Conservation (phyloP, 805 yeast genomes). For the Saturnispora diversa region DNA sequence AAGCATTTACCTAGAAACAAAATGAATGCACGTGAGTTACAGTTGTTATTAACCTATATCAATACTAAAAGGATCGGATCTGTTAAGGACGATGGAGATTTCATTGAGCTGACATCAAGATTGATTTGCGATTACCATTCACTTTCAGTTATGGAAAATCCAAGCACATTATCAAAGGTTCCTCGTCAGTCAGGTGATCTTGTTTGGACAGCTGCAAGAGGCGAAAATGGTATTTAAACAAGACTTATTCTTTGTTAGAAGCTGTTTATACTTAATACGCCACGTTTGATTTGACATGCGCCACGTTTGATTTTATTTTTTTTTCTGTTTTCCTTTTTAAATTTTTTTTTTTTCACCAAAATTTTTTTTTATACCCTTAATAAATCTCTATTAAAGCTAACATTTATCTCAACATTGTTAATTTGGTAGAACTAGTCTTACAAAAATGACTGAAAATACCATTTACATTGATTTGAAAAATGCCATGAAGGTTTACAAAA, state of each 20-base stretch:
- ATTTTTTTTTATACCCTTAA: neutral
- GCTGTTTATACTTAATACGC: too few relatives aligned
- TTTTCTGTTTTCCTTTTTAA: neutral
- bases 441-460: conserved; percentile 14
- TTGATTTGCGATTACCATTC: conserved; percentile 9
- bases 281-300: too few relatives aligned
- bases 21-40: conserved; percentile 35
- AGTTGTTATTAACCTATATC: conserved; percentile 28
- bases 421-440: neutral
- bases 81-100: neutral
- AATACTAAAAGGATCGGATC: conserved; percentile 23
- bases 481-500: conserved; percentile 17
- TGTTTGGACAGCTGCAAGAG: conserved; percentile 71
- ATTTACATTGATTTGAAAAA: conserved; percentile 23
- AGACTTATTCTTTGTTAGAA: too few relatives aligned
- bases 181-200: conserved; percentile 72
- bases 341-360: neutral
- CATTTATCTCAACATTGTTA: neutral
- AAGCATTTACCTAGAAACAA: conserved; percentile 41
- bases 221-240: conserved; percentile 55
- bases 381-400: neutral
- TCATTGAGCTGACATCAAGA: conserved; percentile 8
- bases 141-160: conserved; percentile 5
- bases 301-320: neutral
- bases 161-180: conserved; percentile 27